Evolutionary conservation across 805 yeast species (phyloP).

Genomic region (Ogataea chonburiensis): DNA sequence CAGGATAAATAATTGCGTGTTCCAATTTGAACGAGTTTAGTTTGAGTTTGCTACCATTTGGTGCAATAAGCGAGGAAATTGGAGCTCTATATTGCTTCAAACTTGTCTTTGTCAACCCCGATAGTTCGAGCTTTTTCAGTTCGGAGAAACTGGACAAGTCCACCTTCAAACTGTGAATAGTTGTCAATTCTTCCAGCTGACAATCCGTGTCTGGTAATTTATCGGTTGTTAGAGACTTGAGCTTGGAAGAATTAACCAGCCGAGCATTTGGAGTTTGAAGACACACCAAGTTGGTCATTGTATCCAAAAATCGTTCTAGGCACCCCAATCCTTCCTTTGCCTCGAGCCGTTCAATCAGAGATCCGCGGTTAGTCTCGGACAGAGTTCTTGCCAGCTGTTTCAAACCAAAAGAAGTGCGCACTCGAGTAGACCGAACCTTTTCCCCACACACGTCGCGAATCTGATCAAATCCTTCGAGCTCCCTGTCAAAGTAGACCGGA

Average conservation of each 20-base stretch:
- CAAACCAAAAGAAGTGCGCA: conserved; percentile 25
- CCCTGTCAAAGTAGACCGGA: conserved; percentile 25
- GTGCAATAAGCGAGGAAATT: conserved; percentile 1
- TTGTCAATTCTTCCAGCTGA: background rate
- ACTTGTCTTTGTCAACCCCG: conserved; percentile 3
- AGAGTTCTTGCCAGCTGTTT: conserved; percentile 23
- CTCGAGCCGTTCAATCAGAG: conserved; percentile 4
- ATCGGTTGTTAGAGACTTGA: conserved; percentile 2
- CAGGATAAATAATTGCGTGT: conserved; percentile 15
- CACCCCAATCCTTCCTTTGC: background rate
- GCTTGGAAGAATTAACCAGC: background rate
- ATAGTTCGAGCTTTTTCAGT: conserved; percentile 1
- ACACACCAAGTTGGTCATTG: conserved; percentile 3
- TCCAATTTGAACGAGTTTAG: conserved; percentile 19
- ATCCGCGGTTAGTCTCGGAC: conserved; percentile 1
- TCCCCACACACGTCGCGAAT: conserved; percentile 13
- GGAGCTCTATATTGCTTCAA: conserved; percentile 2
- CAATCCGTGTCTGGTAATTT: background rate
- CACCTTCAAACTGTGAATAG: background rate
- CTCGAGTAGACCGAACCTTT: conserved; percentile 18
- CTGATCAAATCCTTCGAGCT: conserved; percentile 18
- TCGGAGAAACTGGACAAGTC: background rate
- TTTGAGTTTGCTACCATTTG: conserved; percentile 6
- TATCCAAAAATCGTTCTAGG: background rate
- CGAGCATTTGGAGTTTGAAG: background rate